phyloP scores from a whole-genome alignment of 345 rosid genomes.

The Aquilaria yunnanensis region DNA sequence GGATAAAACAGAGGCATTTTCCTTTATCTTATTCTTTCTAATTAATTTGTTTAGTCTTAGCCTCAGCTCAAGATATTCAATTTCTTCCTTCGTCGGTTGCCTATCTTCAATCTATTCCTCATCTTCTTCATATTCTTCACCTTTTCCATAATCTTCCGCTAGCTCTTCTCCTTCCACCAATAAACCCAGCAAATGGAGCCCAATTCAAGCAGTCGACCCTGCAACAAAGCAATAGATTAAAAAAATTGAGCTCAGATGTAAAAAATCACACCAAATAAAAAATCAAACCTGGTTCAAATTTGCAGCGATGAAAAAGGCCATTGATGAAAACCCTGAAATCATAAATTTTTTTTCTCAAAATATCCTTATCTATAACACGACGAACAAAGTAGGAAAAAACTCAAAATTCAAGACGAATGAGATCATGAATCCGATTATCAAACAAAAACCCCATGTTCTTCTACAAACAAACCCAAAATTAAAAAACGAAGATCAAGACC shows the following conservation, averaged over 20 bases:
- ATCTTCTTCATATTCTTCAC: slow-evolving; percentile 26
- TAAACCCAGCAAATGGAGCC: too few species aligned
- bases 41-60: slow-evolving; percentile 54
- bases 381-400: neutral
- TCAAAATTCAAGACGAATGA: neutral
- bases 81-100: slow-evolving; percentile 44
- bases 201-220: too few species aligned
- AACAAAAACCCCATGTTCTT: neutral
- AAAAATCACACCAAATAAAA: too few species aligned
- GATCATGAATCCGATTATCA: neutral
- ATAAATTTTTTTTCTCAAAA: too few species aligned
- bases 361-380: too few species aligned
- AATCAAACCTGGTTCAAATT: too few species aligned
- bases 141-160: slow-evolving; percentile 27
- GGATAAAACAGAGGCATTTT: slow-evolving; percentile 23
- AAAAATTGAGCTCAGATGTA: too few species aligned
- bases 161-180: slow-evolving; percentile 24
- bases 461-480: neutral
- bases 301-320: too few species aligned
- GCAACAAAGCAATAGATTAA: too few species aligned
- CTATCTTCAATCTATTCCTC: slow-evolving; percentile 31
- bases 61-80: slow-evolving; percentile 61
- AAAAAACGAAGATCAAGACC: neutral
- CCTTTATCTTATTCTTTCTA: slow-evolving; percentile 47
- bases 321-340: too few species aligned